Conservation (phyloP, 192 early-diverging fungal species). For the Podila clonocystis region DNA sequence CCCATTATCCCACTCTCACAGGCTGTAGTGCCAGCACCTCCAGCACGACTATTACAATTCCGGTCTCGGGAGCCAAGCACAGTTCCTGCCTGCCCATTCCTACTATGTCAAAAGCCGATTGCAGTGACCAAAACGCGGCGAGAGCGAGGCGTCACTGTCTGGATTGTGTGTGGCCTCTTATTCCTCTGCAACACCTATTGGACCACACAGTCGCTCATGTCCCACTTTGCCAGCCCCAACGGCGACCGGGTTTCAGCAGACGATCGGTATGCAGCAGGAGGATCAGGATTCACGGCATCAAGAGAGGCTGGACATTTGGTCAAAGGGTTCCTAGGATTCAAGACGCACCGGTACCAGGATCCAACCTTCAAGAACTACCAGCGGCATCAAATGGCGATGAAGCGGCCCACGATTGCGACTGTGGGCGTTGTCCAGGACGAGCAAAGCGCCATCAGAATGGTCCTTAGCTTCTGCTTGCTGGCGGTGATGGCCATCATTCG, state of each 20-base stretch:
- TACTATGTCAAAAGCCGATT: constrained; percentile 41
- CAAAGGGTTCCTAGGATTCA: constrained; percentile 43
- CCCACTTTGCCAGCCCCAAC: constrained; percentile 17
- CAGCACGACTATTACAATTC: constrained; percentile 32
- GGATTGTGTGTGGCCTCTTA: constrained; percentile 41
- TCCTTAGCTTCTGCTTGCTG: constrained; percentile 21
- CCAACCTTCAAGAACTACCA: constrained; percentile 9
- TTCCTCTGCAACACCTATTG: constrained; percentile 50
- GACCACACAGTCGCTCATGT: constrained; percentile 32
- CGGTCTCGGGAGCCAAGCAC: constrained; percentile 40
- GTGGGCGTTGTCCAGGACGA: constrained; percentile 43
- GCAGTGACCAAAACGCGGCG: constrained; percentile 31
- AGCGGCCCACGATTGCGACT: constrained; percentile 32
- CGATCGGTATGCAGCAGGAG: background rate
- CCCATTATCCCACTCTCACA: constrained; percentile 16
- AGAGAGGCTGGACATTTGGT: constrained; percentile 27
- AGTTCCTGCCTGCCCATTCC: constrained; percentile 31
- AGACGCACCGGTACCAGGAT: constrained; percentile 35
- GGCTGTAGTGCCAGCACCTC: constrained; percentile 32
- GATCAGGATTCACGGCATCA: constrained; percentile 13
- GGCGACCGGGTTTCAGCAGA: background rate
- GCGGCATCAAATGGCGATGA: constrained; percentile 9
- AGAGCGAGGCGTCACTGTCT: constrained; percentile 43
- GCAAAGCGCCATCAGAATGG: constrained; percentile 10
- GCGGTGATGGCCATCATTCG: constrained; percentile 36